Percentiles rank a stretch among this genome's conserved stretches.
Conservation (phyloP, 345 rosid species). For the Aquilaria yunnanensis region DNA sequence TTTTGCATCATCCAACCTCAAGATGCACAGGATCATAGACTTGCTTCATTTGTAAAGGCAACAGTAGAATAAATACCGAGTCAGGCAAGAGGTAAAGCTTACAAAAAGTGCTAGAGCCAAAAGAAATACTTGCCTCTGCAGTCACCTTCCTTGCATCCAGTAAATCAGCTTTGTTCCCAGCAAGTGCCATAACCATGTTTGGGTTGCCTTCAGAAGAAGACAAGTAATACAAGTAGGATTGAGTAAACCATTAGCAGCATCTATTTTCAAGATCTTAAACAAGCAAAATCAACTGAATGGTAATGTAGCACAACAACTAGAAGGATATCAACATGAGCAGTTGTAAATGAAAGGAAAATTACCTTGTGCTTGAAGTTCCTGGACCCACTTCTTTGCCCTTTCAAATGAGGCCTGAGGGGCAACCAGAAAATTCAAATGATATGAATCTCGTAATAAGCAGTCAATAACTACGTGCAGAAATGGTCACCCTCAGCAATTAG, state of each 20-base stretch:
- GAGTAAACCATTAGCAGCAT: not conserved
- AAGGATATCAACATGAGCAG: not conserved
- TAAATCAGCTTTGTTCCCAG: slow-evolving; percentile 91
- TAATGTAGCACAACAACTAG: not conserved
- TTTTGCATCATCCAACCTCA: not conserved
- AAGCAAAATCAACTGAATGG: no score
- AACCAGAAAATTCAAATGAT: slow-evolving; percentile 3
- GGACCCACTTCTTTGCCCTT: slow-evolving; percentile 95
- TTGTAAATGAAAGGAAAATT: slow-evolving; percentile 11
- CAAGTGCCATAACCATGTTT: slow-evolving; percentile 89
- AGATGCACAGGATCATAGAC: not conserved
- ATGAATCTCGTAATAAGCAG: not conserved
- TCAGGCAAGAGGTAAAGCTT: not conserved
- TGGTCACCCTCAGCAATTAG: no score
- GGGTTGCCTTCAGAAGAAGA: slow-evolving; percentile 53
- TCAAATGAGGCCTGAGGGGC: slow-evolving; percentile 72
- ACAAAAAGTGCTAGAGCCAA: slow-evolving; percentile 6
- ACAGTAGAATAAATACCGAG: not conserved
- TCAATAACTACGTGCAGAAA: no score
- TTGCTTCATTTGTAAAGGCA: not conserved
- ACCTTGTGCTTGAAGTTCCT: slow-evolving; percentile 97
- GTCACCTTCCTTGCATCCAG: slow-evolving; percentile 72
- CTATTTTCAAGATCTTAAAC: no score
- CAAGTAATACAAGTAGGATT: slow-evolving; percentile 5
- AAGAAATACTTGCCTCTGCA: slow-evolving; percentile 53